Base-by-base conservation (phyloP, 2,329 filamentous ascomycete genomes). In the Cercospora zeae-maydis region DNA sequence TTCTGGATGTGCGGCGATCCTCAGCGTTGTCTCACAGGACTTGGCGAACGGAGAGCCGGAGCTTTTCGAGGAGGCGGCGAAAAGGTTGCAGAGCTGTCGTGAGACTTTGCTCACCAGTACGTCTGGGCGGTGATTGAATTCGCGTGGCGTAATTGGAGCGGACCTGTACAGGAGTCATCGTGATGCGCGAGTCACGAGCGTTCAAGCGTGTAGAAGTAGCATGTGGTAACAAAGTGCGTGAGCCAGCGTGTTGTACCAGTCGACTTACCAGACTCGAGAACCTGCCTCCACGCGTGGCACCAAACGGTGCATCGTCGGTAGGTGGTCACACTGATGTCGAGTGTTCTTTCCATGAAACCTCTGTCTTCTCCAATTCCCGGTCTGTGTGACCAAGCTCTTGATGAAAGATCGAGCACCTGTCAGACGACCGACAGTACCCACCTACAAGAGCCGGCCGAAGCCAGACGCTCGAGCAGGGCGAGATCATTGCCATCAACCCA, bases 11-110 rank as follows among this genome's bases (percentile, higher is more conserved):
- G 85, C 90, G 42, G 89, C 91, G 0, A 76, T 97, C 71, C 78
- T 97, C 65, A 84, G 93, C 76, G 84, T 95, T 14, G 82, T 97
- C 59, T 87, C 88, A 66, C 88, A 92, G 61, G 88, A 89, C 30
- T 96, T 97, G 74, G 83, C 84, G 67, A 87, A 87, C 68, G 91
- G 92, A 30, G 84, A 92, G 55, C 96, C 93, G 91, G 92, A 97
- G 78, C 79, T 97, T 58, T 80, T 97, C 63, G 87, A 93, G 58
- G 93, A 97, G 77, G 93, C 91, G 30, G 89, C 90, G 24, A 88
- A 85, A 24, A 78, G 96, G 61, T 76, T 97, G 70, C 86, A 83
- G 59, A 95, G 93, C 73, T 96, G 92, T 75, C 56, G 66, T 51
- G 61, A 63, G n/a, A 59, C 53, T 21, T 24, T 63, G 39, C 19